Percentiles rank a stretch among this genome's conserved stretches.
These are phyloP conservation scores for Camellia japonica DNA, from an alignment of 148 eudicot genomes.

Conservation along the genomic window DNA sequence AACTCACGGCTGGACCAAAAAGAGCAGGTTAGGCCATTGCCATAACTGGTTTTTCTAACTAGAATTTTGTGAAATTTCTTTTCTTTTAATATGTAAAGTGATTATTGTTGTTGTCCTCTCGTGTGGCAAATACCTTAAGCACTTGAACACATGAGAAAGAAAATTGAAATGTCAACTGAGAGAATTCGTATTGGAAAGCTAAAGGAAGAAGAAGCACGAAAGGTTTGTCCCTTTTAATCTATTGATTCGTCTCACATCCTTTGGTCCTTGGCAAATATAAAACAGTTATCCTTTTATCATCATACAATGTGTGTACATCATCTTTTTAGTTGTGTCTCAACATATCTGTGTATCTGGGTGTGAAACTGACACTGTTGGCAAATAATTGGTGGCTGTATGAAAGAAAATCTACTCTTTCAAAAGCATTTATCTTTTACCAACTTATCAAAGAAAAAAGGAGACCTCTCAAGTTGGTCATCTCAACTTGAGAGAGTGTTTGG, in stretches of 20 bases:
- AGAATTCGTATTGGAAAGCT: conserved; percentile 65
- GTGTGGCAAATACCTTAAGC: conserved; percentile 36
- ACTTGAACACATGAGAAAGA: conserved; percentile 93
- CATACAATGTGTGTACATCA: background rate
- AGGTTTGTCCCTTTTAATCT: conserved; percentile 39
- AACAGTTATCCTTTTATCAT: conserved; percentile 9
- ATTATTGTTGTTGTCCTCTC: conserved; percentile 12
- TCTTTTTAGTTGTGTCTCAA: no score
- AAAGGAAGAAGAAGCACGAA: conserved; percentile 79
- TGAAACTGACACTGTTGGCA: background rate
- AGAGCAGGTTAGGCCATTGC: conserved; percentile 62
- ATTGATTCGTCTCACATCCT: background rate
- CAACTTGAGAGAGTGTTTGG: no score
- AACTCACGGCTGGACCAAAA: conserved; percentile 95
- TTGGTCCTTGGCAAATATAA: background rate
- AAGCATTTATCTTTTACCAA: background rate
- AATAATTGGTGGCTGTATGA: background rate
- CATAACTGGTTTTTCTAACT: background rate
- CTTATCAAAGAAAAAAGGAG: background rate
- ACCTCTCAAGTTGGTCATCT: no score
- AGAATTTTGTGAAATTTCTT: background rate
- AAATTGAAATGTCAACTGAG: conserved; percentile 88
- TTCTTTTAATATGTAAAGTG: background rate
- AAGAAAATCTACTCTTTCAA: background rate
- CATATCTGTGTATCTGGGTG: background rate